These are phyloP conservation scores for Chamaecyparis obtusa DNA, from an alignment of 75 land plant species.

Conservation along the genomic window DNA sequence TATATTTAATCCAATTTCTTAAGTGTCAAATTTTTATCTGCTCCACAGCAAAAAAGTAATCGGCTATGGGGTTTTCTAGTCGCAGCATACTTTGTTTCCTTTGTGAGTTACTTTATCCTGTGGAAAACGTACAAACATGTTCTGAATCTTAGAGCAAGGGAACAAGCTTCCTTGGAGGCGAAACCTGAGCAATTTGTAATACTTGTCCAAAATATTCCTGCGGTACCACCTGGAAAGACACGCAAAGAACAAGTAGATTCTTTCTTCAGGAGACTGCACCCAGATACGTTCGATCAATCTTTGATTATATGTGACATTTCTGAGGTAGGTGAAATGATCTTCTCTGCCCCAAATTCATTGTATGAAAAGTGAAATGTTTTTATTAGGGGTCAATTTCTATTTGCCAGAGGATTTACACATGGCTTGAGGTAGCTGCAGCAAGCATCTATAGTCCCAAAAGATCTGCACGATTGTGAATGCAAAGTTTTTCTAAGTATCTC, in stretches of 20 bases:
- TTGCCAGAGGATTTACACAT: background rate
- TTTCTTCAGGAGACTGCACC: constrained; percentile 74
- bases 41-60: constrained; percentile 18
- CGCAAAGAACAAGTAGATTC: constrained; percentile 77
- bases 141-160: constrained; percentile 52
- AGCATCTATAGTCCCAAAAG: background rate
- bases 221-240: constrained; percentile 35
- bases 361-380: background rate
- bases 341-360: background rate
- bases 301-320: constrained; percentile 59
- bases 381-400: background rate
- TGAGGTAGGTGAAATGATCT: constrained; percentile 38
- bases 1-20: background rate
- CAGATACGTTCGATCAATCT: constrained; percentile 78
- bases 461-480: background rate
- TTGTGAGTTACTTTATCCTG: constrained; percentile 51
- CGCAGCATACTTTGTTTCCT: constrained; percentile 72
- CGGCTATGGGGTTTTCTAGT: constrained; percentile 75
- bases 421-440: background rate
- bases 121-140: constrained; percentile 86
- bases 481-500: background rate
- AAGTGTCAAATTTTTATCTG: background rate
- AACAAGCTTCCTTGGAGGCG: constrained; percentile 34
- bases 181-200: constrained; percentile 68
- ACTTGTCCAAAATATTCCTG: constrained; percentile 84